A percentile compares a stretch with the other conserved stretches of the same genome.
These are phyloP conservation scores for Glaciozyma antarctica DNA, from an alignment of 768 basidiomycete species.

Conservation along the genomic window DNA sequence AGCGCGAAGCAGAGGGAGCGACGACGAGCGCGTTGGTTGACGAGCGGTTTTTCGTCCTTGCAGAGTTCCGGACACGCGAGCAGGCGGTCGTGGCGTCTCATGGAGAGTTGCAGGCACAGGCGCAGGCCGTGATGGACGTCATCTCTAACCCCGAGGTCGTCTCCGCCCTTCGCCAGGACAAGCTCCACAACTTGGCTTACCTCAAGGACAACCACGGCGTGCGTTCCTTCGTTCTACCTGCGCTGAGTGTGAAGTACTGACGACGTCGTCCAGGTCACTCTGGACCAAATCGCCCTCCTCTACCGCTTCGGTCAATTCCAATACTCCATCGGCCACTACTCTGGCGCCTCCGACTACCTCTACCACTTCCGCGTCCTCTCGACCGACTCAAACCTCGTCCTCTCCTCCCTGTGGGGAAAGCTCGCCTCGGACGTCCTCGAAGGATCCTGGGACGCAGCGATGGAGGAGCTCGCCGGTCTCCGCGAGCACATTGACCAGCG, in stretches of 20 bases:
- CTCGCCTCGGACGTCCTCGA: slow-evolving; percentile 91
- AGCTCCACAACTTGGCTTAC: slow-evolving; percentile 89
- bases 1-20: no score
- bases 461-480: slow-evolving; percentile 91
- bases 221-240: slow-evolving; percentile 35
- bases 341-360: slow-evolving; percentile 89
- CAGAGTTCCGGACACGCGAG: slow-evolving; percentile 78
- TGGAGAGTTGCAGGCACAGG: slow-evolving; percentile 75
- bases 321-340: slow-evolving; percentile 97
- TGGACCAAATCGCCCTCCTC: slow-evolving; percentile 88
- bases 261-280: slow-evolving; percentile 56
- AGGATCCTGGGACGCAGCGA: slow-evolving; percentile 88
- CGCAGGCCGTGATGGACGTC: slow-evolving; percentile 84
- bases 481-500: slow-evolving; percentile 83
- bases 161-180: slow-evolving; percentile 86
- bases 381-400: slow-evolving; percentile 82
- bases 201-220: slow-evolving; percentile 88
- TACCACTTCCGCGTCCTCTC: slow-evolving; percentile 98
- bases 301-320: slow-evolving; percentile 99
- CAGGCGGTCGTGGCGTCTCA: slow-evolving; percentile 73
- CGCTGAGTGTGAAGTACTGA: background rate
- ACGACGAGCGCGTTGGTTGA: background rate
- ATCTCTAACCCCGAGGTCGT: slow-evolving; percentile 96
- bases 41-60: background rate
- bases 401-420: slow-evolving; percentile 98